Evolutionary conservation across 148 eudicot species (phyloP), one percentile per base, ranked within the genome.

Genomic region (Amaranthus palmeri): DNA sequence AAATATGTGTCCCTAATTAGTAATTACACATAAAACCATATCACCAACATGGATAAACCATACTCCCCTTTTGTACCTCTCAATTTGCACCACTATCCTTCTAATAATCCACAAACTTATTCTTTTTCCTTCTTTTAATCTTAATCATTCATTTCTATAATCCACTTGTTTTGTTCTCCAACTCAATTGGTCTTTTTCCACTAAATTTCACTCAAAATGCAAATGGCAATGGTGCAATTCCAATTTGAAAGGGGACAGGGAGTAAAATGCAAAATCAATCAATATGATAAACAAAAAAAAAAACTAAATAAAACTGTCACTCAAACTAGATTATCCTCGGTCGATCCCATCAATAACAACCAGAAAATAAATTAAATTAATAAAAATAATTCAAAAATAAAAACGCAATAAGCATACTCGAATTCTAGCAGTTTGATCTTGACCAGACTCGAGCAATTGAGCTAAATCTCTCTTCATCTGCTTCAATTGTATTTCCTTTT

Each of bases 341-440:
- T 47, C 7, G 47, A 58, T 7, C 55, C 5, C 36, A 14, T 45
- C 49, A 72, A 55, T 61, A 42, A 52, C 36, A 8, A 18, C 3
- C 11, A 2, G 53, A 11, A 40, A 49, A 49, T 3, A 4, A 42
- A n/a, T 8, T 17, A 43, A 43, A 8, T 41, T n/a, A 65, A 63
- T 54, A 17, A 15, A 3, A 5, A 58, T 17, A 41, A 12, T 5
- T 44, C 57, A 12, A 49, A 1, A 10, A 4, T 11, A 70, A 57
- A n/a, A 6, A 6, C 65, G 60, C 42, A 66, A 58, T 15, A 47
- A 68, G 44, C 79, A 40, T 81, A 96, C 99, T 75, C 96, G 88
- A 81, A 96, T 92, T 66, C 90, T 69, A 11, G 99, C 99, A 12
- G 96, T 81, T 75, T 78, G 99, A 63, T 88, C 93, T 78, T 96